These are phyloP conservation scores for Starmerella etchellsii DNA, from an alignment of 805 yeast species.

Conservation along the genomic window DNA sequence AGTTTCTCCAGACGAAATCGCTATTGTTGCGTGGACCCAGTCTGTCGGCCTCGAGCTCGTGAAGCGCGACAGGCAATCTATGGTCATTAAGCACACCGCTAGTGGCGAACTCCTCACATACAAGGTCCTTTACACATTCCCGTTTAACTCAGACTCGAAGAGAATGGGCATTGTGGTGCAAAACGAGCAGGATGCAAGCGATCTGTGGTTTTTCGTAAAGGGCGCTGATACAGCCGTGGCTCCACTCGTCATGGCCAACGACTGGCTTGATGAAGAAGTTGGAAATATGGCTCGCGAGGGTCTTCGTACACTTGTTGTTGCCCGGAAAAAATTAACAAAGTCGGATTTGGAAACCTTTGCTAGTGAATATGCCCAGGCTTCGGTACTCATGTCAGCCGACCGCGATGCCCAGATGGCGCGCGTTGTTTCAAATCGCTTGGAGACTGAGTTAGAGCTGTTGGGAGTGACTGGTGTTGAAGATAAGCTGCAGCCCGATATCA, in stretches of 20 bases:
- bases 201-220: conserved; percentile 73
- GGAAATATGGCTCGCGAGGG: conserved; percentile 98
- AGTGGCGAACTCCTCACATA: conserved; percentile 38
- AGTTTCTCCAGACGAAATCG: conserved; percentile 97
- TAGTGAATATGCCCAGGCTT: conserved; percentile 54
- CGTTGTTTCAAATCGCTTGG: conserved; percentile 57
- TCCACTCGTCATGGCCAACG: conserved; percentile 66
- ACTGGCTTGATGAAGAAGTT: conserved; percentile 97
- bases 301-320: conserved; percentile 83
- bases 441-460: conserved; percentile 66
- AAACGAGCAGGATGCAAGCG: conserved; percentile 42
- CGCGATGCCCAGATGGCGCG: conserved; percentile 65
- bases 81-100: conserved; percentile 53
- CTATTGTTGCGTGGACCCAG: conserved; percentile 87
- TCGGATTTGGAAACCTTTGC: conserved; percentile 51
- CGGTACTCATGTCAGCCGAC: conserved; percentile 54
- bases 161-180: conserved; percentile 85
- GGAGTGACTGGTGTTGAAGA: conserved; percentile 98
- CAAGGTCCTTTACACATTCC: conserved; percentile 72
- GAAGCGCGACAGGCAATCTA: conserved; percentile 67
- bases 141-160: conserved; percentile 89
- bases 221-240: conserved; percentile 97
- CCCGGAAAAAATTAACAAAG: conserved; percentile 55
- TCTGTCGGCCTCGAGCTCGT: conserved; percentile 67
- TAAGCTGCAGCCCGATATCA: conserved; percentile 80